Evolutionary conservation across 2,329 filamentous ascomycete genomes (phyloP).

Genomic region (Colletotrichum endophyticum): DNA sequence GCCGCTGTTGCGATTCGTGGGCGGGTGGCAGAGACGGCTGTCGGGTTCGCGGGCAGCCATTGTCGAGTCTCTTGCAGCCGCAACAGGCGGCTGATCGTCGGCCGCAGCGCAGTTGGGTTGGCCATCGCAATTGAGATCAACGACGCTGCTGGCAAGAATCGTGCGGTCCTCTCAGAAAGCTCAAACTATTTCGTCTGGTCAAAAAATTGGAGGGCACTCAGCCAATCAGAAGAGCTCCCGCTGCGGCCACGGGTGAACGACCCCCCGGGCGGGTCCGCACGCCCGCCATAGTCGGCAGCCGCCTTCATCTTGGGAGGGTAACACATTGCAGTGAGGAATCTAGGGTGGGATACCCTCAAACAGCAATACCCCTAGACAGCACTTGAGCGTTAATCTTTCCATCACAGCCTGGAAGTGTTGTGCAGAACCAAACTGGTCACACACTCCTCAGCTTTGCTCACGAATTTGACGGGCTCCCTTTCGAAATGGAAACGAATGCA

Average conservation of each 20-base stretch:
- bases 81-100: slow-evolving; percentile 32
- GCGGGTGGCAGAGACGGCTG: not conserved
- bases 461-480: too few relatives aligned
- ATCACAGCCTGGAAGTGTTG: too few relatives aligned
- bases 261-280: not conserved
- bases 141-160: slow-evolving; percentile 1
- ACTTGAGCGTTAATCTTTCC: too few relatives aligned
- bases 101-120: slow-evolving; percentile 30
- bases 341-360: too few relatives aligned
- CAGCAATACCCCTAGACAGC: too few relatives aligned
- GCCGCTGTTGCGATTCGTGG: slow-evolving; percentile 24
- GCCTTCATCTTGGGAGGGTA: too few relatives aligned
- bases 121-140: slow-evolving; percentile 30
- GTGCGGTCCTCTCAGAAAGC: slow-evolving; percentile 3
- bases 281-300: too few relatives aligned
- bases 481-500: too few relatives aligned
- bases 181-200: slow-evolving; percentile 13
- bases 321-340: too few relatives aligned
- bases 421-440: too few relatives aligned
- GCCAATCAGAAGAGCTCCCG: not conserved
- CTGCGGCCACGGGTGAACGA: slow-evolving; percentile 13
- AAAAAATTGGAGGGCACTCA: slow-evolving; percentile 5
- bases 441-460: too few relatives aligned
- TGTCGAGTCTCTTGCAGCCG: slow-evolving; percentile 16
- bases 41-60: not conserved